Percentiles rank a stretch among this genome's conserved stretches.
These are phyloP conservation scores for Guillardia theta DNA, from an alignment of 78 protist species.

Conservation along the genomic window DNA sequence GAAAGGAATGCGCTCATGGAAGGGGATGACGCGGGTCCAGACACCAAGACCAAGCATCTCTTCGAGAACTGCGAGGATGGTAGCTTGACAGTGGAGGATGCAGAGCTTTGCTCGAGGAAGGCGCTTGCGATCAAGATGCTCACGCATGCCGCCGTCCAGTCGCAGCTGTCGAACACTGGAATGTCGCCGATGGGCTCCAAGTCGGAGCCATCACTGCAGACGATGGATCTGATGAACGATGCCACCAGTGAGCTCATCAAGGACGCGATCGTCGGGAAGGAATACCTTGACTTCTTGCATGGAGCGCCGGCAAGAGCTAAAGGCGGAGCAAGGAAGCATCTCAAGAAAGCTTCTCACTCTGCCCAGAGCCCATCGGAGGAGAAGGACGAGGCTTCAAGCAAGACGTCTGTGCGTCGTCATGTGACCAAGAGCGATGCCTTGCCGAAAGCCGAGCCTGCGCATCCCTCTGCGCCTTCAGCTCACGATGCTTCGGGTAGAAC, in stretches of 20 bases:
- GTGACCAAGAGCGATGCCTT: too few species aligned
- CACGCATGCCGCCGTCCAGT: neutral
- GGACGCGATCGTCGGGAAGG: neutral
- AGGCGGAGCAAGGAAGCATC: too few species aligned
- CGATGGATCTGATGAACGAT: neutral
- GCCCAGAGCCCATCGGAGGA: too few species aligned
- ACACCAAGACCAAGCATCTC: neutral
- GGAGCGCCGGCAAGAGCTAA: too few species aligned
- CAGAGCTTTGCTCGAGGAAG: neutral
- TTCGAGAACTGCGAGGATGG: conserved; percentile 28
- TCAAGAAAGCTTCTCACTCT: too few species aligned
- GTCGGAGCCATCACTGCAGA: neutral
- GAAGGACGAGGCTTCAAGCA: too few species aligned
- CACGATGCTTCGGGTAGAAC: too few species aligned
- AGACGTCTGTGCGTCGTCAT: too few species aligned
- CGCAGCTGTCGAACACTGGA: too few species aligned
- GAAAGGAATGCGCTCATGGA: neutral
- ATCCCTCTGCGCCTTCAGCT: too few species aligned
- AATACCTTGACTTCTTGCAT: neutral
- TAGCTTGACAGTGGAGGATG: neutral
- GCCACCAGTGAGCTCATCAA: neutral
- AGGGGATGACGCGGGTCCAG: neutral
- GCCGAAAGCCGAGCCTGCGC: too few species aligned
- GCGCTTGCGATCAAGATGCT: neutral
- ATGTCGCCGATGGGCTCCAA: neutral